Conservation (phyloP, 345 rosid genomes). For the Gynandropsis gynandra region DNA sequence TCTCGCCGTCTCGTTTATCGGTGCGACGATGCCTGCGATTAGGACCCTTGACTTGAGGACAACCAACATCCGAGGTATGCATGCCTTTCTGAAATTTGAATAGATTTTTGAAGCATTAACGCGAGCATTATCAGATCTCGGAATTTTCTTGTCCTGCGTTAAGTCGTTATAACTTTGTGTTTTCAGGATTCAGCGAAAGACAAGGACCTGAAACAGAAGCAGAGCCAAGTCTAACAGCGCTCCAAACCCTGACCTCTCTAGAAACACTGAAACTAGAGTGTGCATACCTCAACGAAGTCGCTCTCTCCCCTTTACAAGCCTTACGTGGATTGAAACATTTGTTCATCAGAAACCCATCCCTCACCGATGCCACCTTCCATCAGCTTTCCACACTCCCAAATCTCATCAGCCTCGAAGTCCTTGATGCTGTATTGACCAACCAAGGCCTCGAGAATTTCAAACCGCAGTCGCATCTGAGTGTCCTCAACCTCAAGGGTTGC, state of each 20-base stretch:
- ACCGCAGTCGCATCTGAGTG: constrained; percentile 43
- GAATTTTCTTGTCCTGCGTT: too few relatives aligned
- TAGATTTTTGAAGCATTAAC: not conserved
- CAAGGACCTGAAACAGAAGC: constrained; percentile 28
- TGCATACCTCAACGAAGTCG: constrained; percentile 49
- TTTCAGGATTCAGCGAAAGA: constrained; percentile 48
- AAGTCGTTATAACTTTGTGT: not conserved
- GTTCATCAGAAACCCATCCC: constrained; percentile 50
- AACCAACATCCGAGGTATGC: constrained; percentile 59
- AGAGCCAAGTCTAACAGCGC: constrained; percentile 38
- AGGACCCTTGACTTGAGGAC: constrained; percentile 66
- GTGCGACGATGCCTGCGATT: constrained; percentile 47
- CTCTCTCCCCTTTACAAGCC: constrained; percentile 38
- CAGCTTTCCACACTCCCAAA: constrained; percentile 48
- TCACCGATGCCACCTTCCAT: constrained; percentile 60
- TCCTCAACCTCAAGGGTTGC: constrained; percentile 74
- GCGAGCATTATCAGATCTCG: too few relatives aligned
- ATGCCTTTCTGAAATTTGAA: constrained; percentile 8
- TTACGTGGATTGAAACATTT: constrained; percentile 44
- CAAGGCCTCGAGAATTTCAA: constrained; percentile 51
- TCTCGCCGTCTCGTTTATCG: constrained; percentile 42
- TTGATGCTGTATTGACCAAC: constrained; percentile 66
- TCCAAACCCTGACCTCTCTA: constrained; percentile 43
- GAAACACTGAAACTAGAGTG: constrained; percentile 64
- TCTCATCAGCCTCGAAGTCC: constrained; percentile 43